Base-by-base conservation (phyloP, 192 early-diverging fungal genomes). In the Diversispora eburnea region DNA sequence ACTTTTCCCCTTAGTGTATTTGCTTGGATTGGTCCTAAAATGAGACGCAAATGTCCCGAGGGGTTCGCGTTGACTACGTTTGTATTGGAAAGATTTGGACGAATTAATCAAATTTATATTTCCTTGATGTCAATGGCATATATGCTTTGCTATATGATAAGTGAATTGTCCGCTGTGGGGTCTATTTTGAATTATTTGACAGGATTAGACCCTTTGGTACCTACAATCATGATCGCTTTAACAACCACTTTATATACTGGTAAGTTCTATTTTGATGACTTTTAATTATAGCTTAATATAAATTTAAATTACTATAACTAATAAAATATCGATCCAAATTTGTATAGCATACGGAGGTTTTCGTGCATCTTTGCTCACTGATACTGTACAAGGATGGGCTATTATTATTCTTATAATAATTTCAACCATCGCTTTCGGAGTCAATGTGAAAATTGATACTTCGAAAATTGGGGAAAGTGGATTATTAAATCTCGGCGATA, bases 11-110 rank as follows among this genome's bases (percentile, higher is more conserved):
- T 90, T 57, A 73, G 86, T 48, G 65, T 86, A 19, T 87, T 90
- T 66, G 83, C 83, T 5, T 55, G 80, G 13, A 52, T 90, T 20
- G 88, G 88, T 1, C 87, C 88, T 45, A 59, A 83, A 20, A 81
- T 90, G 41, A 84, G 86, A 46, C 55, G 62, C 22, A 80, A 86
- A 61, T 82, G 84, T 76, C 82, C 88, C 17, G 73, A 77, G 47
- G 87, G 86, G 41, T 88, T 88, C 74, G 86, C 88, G 8, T 83
- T 90, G 77, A 89, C 89, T 0, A 73, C 82, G 42, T 89, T 87
- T 79, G 64, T 88, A 43, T 76, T 81, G 76, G 76, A 81, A 61
- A 81, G 88, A 42, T 90, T 80, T 61, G 85, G 87, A 55, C 82
- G 83, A 41, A 73, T 80, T 4, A 75, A 83, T 67, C 87, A 88